Percentiles rank a stretch among this genome's conserved stretches.
These are phyloP conservation scores for Pterocarpus santalinus DNA, from an alignment of 306 rosid genomes.

Conservation along the genomic window DNA sequence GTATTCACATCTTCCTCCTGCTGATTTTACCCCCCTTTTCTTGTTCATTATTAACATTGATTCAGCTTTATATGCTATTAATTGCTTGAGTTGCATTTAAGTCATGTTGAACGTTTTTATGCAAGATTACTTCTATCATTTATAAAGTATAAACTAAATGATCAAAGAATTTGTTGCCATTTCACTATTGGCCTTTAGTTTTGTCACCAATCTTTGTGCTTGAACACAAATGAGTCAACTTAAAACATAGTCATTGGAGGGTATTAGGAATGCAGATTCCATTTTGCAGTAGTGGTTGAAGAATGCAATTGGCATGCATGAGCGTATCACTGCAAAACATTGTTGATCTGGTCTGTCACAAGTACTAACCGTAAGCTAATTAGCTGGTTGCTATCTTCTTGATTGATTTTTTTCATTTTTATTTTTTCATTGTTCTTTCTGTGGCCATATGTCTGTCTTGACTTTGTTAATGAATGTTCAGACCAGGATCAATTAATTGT, in stretches of 20 bases:
- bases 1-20: not conserved
- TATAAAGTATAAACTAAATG: not conserved
- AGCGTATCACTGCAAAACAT: not conserved
- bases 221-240: slow-evolving; percentile 9
- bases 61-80: not conserved
- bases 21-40: not conserved
- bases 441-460: slow-evolving; percentile 2
- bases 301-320: not conserved
- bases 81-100: not conserved
- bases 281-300: not conserved
- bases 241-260: slow-evolving; percentile 15
- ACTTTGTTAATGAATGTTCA: not conserved
- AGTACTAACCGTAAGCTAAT: not conserved
- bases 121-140: not conserved
- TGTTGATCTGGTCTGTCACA: not conserved
- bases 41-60: not conserved
- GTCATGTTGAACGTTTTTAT: not conserved
- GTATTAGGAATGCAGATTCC: slow-evolving; percentile 29
- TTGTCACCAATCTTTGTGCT: slow-evolving; percentile 20
- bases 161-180: not conserved
- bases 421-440: not conserved
- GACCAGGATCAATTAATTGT: not conserved
- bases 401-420: not conserved
- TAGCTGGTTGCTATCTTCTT: not conserved
- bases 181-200: not conserved